phyloP scores from a whole-genome alignment of 164 flowering plant species.

The Macadamia tetraphylla region DNA sequence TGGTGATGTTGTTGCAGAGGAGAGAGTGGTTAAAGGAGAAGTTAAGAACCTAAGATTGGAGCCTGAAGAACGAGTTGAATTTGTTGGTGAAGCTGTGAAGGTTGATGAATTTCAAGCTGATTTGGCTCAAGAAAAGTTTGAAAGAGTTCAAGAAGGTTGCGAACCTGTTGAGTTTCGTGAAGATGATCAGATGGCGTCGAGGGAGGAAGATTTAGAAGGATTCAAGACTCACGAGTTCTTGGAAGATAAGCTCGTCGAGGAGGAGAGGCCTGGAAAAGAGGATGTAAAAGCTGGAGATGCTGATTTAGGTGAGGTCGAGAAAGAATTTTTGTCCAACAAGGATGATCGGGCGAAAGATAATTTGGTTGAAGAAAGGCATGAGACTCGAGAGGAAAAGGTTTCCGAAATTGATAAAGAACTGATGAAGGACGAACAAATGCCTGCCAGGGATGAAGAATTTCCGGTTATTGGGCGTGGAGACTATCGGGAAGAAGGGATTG shows the following conservation, averaged over 20 bases:
- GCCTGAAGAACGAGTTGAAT: background rate
- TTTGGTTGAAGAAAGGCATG: background rate
- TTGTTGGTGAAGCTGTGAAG: constrained; percentile 1
- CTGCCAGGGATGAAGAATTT: background rate
- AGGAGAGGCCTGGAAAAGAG: background rate
- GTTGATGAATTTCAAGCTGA: constrained; percentile 12
- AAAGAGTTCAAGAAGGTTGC: background rate
- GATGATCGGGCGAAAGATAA: background rate
- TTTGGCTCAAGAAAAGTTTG: background rate
- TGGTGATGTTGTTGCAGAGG: constrained; percentile 6
- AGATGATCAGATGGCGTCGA: background rate
- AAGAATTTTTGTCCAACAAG: background rate
- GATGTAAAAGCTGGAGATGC: background rate
- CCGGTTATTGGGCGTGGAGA: constrained; percentile 1
- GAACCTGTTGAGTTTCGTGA: background rate
- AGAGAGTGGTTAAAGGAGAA: constrained; percentile 3
- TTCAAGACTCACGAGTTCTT: background rate
- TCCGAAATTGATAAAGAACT: background rate
- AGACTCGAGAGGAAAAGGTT: background rate
- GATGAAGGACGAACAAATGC: background rate
- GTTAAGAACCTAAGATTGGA: constrained; percentile 1
- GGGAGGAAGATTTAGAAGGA: constrained; percentile 5
- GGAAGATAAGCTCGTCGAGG: background rate
- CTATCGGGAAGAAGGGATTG: constrained; percentile 2
- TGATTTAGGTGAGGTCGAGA: background rate